phyloP scores from a whole-genome alignment of 1,139 yeast genomes.

The Diutina scorzettiae region DNA sequence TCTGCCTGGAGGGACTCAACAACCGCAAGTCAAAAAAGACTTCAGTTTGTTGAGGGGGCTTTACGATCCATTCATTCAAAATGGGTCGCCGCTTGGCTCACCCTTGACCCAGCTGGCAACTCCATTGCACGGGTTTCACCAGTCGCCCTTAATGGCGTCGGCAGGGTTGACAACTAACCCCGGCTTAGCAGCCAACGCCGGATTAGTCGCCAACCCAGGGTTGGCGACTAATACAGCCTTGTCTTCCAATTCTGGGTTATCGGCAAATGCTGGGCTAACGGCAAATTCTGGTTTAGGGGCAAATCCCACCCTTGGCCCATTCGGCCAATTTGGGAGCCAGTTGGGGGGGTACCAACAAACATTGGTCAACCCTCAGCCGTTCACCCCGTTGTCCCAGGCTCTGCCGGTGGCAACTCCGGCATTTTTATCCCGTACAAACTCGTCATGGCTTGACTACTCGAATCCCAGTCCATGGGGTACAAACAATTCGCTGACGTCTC shows the following conservation, averaged over 20 bases:
- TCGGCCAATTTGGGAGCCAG: background rate
- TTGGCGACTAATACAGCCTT: too few relatives aligned
- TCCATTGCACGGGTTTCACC: background rate
- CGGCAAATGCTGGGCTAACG: too few relatives aligned
- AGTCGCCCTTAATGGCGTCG: background rate
- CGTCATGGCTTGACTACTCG: background rate
- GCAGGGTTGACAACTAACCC: background rate
- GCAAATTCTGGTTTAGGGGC: background rate
- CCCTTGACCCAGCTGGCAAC: background rate
- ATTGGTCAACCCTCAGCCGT: slow-evolving; percentile 5
- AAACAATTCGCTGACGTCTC: background rate
- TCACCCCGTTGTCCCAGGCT: background rate
- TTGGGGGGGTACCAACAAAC: slow-evolving; percentile 4
- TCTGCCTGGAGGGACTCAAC: background rate
- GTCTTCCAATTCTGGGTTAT: too few relatives aligned
- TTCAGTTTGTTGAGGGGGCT: background rate
- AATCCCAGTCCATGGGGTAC: slow-evolving; percentile 2
- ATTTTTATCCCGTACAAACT: background rate
- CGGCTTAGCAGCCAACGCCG: background rate
- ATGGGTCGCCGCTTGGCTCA: background rate
- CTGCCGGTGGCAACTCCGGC: background rate
- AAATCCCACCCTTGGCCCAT: background rate
- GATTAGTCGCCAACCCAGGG: too few relatives aligned
- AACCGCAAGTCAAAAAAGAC: background rate
- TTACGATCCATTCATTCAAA: slow-evolving; percentile 1